These are phyloP conservation scores for Hordeum marinum DNA, from an alignment of 176 grass and related monocot genomes.

Conservation along the genomic window DNA sequence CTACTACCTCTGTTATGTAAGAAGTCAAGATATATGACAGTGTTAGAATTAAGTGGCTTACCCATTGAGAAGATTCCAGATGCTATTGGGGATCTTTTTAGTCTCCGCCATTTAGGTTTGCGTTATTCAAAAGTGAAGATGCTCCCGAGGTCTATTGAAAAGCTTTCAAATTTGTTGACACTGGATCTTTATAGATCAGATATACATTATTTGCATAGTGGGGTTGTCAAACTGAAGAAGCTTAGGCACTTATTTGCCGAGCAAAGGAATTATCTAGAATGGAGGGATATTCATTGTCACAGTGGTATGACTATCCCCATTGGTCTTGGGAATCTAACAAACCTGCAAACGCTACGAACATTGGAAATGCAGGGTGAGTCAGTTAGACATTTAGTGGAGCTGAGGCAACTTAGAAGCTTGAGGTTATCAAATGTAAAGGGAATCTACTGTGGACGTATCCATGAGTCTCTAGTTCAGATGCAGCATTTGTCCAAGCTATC, in stretches of 20 bases:
- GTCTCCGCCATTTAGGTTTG: not conserved
- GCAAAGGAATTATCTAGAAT: no score
- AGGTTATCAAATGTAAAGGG: not conserved
- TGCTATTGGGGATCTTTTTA: not conserved
- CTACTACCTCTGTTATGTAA: not conserved
- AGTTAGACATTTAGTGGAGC: not conserved
- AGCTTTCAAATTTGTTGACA: no score
- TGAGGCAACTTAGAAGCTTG: not conserved
- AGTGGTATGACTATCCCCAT: not conserved
- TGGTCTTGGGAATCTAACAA: not conserved
- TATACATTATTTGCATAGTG: no score
- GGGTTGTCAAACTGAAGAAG: no score
- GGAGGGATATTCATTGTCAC: no score
- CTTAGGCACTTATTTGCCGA: no score
- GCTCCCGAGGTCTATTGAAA: not conserved
- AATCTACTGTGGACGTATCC: not conserved
- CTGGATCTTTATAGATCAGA: no score
- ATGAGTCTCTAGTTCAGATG: not conserved
- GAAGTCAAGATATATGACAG: not conserved
- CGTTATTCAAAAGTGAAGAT: not conserved
- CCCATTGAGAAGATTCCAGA: not conserved
- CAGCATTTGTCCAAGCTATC: not conserved
- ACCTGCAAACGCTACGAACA: not conserved
- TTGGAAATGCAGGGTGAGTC: not conserved
- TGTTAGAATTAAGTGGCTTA: not conserved